Base-by-base conservation (phyloP, 2,329 filamentous ascomycete species). In the Nigrograna mackinnonii region DNA sequence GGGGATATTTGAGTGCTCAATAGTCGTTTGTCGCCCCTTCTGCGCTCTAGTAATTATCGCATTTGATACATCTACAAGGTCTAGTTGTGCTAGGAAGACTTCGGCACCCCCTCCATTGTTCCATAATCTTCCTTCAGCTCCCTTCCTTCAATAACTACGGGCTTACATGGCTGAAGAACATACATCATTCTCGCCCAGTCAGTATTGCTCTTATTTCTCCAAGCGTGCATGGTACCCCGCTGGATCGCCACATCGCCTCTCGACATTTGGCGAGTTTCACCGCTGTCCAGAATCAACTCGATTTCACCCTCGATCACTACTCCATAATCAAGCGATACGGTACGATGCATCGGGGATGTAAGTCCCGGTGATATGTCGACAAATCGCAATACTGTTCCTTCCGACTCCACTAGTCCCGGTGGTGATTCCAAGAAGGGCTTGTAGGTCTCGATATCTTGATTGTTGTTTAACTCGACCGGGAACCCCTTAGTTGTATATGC, bases 401-500 rank as follows among this genome's bases (percentile, higher is more conserved):
- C 62, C 1, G 70, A 67, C 14, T 75, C 62, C 5, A 73, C 69
- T 4, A 82, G 64, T 0, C 78, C 79, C 0, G 79, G 76, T 1
- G 74, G 68, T 16, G 64, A 57, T 5, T 62, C 45, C 9, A 79
- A 64, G 47, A 72, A 72, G 24, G 56, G 51, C 33, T 70, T 60
- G 63, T 81, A 79, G 6, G 61, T 58, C 7, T 52, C 43, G 4
- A 81, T 54, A 54, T 82, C 78, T 37, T 66, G 55, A 37, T 75
- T 68, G 7, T 60, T 47, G 56, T 68, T 68, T 26, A 81, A 59
- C 26, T 74, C 52, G 12, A 72, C 68, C 0, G 79, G 78, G 43
- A 71, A 73, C 26, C 64, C 55, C 22, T 72, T 67, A 3, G 79
- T 76, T 5, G 74, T 69, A 54, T 80, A 81, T 30, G 66, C 68